Base-by-base conservation (phyloP, 2,329 filamentous ascomycete species). In the Nothopassalora personata region DNA sequence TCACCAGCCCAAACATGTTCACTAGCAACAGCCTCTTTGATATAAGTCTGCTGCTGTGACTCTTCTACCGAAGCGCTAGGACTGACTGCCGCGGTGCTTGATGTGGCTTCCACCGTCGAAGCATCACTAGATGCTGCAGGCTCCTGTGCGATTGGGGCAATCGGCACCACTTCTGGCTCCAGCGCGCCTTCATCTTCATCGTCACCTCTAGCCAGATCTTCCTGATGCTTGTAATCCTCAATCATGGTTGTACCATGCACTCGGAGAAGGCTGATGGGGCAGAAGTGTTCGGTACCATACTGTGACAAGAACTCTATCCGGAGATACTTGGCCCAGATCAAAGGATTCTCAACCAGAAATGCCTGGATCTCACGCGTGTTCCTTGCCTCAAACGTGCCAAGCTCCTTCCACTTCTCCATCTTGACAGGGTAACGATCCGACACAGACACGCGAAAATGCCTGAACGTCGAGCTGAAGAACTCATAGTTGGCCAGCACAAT, bases 401-500 rank as follows among this genome's bases (percentile, higher is more conserved):
- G 74, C 47, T 91, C 86, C 65, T 88, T 91, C 94, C 94, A 99
- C 67, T 94, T 90, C 53, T 96, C 92, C 57, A 84, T 75, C 74
- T 97, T 97, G 56, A 94, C 89, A 0, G 94, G 94, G 74, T 97
- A 97, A 58, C 91, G 86, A 76, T 97, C 94, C 59, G 92, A 95
- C 51, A 97, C 93, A 71, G 90, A 95, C 66, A 97, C 86, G 54
- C 89, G 84, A 73, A 99, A 97, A 51, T 87, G 89, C 55, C 91
- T 88, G 67, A 97, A 89, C 83, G 96, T 97, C 71, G 91, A 97
- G 57, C 91, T 96, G 79, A 99, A 99, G 79, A 99, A 99, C 74
- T 99, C 94, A 68, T 95, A 99, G 73, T 99, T 99, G 62, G 93
- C 94, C 56, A 99, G 81, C n/a, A 97, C 94, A 45, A 99, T 81